These are phyloP conservation scores for Neonectria coccinea DNA, from an alignment of 2,329 filamentous ascomycete species.

Conservation along the genomic window DNA sequence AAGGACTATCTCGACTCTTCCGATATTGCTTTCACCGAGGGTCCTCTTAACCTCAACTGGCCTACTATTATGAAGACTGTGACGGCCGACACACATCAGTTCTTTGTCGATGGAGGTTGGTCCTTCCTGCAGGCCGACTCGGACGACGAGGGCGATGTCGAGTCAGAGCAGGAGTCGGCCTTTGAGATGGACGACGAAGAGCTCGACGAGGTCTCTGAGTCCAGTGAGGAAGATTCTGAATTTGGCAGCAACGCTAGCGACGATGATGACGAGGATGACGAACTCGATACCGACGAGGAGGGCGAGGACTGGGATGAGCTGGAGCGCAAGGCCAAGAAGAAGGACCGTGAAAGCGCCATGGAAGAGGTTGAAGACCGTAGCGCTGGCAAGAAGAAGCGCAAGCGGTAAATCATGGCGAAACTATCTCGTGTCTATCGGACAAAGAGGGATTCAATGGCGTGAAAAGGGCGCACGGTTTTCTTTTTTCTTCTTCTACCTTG, in stretches of 20 bases:
- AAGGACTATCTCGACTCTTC: conserved; percentile 98
- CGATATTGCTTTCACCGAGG: conserved; percentile 93
- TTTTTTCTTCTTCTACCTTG: conserved; percentile 20
- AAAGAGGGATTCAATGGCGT: neutral
- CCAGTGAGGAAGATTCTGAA: conserved; percentile 85
- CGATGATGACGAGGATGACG: conserved; percentile 76
- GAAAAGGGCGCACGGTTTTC: conserved; percentile 17
- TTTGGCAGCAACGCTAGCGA: conserved; percentile 91
- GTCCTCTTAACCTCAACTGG: conserved; percentile 98
- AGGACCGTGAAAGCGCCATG: conserved; percentile 72
- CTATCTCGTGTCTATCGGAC: neutral
- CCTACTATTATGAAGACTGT: conserved; percentile 99
- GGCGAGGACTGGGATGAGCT: conserved; percentile 95
- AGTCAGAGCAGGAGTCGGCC: conserved; percentile 89
- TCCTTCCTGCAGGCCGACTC: conserved; percentile 89
- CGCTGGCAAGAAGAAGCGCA: conserved; percentile 66
- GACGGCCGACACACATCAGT: conserved; percentile 90
- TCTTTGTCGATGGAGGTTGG: conserved; percentile 97
- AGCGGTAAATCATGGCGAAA: conserved; percentile 46
- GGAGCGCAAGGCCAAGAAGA: conserved; percentile 89
- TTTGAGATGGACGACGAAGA: conserved; percentile 93
- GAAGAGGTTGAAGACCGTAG: conserved; percentile 75
- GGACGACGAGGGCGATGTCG: conserved; percentile 83
- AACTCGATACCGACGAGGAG: conserved; percentile 75
- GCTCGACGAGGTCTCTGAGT: conserved; percentile 82